Evolutionary conservation across 1,139 yeast genomes (phyloP), one percentile per base, ranked within the genome.

Genomic region (Magnusiomyces tetraspermus): DNA sequence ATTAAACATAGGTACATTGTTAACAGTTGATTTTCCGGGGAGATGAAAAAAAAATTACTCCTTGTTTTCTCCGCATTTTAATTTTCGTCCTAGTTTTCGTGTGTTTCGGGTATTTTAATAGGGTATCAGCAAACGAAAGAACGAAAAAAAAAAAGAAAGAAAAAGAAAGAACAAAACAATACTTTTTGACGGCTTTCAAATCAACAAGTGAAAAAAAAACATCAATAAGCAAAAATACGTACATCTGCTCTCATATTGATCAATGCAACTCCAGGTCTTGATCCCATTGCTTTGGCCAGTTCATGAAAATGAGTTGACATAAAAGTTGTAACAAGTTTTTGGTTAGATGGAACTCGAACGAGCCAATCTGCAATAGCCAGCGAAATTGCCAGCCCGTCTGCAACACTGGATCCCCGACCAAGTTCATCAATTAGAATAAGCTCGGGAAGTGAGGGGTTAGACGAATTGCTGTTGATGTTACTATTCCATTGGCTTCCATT

Each of bases 371-470:
- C 44, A n/a, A 53, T 44, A 2, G 53, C 55, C 15, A 53, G 23
- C 1, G 53, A 26, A 5, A 53, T 48, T 3, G 55, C 49, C 17
- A 53, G 43, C 40, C 55, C 55, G 33, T 53, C 55, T 17, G 46
- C 53, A 2, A 53, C 55, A 33, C 55, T 50, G 3, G 60, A 52
- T 8, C 78, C 81, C 57, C 81, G 66, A 0, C 82, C 82, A 8
- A 78, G 70, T 58, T 78, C 82, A 61, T 77, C 82, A 42, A 78
- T 61, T 0, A 78, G 63, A 2, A 77, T 63, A 23, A 78, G 63
- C 2, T 78, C 71, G 13, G 51, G 51, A 33, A 46, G 40, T 17
- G 5, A 19, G 17, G 4, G 42, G 10, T 33, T 31, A 2, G 40
- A 10, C 13, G 33, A 13, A 30, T 30, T 30, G 31, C 11, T 2